A percentile compares a stretch with the other conserved stretches of the same genome.
Evolutionary conservation across 768 basidiomycete species (phyloP).

Genomic region (Phlegmacium glaucopus): DNA sequence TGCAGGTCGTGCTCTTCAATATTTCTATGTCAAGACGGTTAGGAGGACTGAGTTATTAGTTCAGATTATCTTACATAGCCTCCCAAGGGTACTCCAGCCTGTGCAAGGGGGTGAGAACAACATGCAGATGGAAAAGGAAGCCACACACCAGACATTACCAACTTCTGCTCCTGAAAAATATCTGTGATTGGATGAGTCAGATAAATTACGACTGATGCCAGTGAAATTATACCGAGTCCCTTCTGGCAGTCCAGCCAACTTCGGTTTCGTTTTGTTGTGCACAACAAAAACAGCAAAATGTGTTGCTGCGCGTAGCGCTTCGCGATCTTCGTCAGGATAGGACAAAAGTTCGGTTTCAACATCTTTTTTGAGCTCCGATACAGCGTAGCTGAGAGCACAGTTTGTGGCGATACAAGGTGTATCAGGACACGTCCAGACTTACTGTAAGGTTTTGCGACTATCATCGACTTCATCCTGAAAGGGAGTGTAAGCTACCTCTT

Average conservation of each 20-base stretch:
- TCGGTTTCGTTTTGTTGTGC: slow-evolving; percentile 89
- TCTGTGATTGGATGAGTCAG: slow-evolving; percentile 22
- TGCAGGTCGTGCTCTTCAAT: slow-evolving; percentile 74
- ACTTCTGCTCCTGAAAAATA: slow-evolving; percentile 85
- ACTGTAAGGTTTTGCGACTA: slow-evolving; percentile 87
- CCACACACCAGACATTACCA: slow-evolving; percentile 63
- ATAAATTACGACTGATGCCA: background rate
- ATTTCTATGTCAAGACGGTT: slow-evolving; percentile 39
- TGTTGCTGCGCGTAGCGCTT: slow-evolving; percentile 61
- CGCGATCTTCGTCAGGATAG: slow-evolving; percentile 70
- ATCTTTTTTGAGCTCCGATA: slow-evolving; percentile 87
- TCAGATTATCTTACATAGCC: slow-evolving; percentile 45
- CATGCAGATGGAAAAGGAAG: slow-evolving; percentile 1
- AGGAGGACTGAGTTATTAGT: background rate
- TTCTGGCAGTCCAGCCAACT: slow-evolving; percentile 70
- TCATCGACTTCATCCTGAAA: slow-evolving; percentile 84
- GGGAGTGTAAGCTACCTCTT: background rate
- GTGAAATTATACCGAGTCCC: slow-evolving; percentile 51
- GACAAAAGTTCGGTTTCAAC: slow-evolving; percentile 66
- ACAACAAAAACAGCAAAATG: slow-evolving; percentile 93
- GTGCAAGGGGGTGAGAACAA: background rate
- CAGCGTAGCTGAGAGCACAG: slow-evolving; percentile 64
- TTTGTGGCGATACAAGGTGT: background rate
- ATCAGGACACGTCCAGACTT: slow-evolving; percentile 21
- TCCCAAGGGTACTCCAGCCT: slow-evolving; percentile 90